Conservation (phyloP, 2,329 filamentous ascomycete genomes). For the Phaeosphaeriaceae sp. region DNA sequence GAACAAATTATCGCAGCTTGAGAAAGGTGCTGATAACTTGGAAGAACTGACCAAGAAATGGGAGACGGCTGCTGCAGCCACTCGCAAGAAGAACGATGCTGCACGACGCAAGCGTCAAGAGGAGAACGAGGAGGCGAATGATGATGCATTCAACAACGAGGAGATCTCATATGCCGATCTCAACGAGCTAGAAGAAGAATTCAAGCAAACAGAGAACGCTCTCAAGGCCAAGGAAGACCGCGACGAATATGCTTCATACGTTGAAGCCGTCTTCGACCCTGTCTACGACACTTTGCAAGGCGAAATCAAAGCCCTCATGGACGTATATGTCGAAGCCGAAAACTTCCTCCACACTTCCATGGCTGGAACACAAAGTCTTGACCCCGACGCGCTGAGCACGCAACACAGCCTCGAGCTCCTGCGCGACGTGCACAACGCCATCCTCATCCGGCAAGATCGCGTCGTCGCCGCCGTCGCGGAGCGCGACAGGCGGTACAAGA, state of each 20-base stretch:
- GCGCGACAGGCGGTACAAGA: slow-evolving; percentile 62
- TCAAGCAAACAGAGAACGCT: slow-evolving; percentile 60
- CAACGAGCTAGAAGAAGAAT: slow-evolving; percentile 61
- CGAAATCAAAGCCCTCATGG: slow-evolving; percentile 58
- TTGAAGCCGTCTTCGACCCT: slow-evolving; percentile 58
- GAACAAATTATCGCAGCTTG: slow-evolving; percentile 18
- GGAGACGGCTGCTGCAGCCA: slow-evolving; percentile 55
- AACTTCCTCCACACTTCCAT: slow-evolving; percentile 32
- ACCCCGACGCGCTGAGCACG: slow-evolving; percentile 24
- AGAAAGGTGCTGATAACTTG: slow-evolving; percentile 26
- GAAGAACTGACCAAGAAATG: slow-evolving; percentile 45
- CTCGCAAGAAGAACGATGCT: slow-evolving; percentile 55
- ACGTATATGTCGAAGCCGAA: slow-evolving; percentile 51
- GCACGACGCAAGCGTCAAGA: slow-evolving; percentile 59
- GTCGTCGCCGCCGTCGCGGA: slow-evolving; percentile 59
- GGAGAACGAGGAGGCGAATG: slow-evolving; percentile 60
- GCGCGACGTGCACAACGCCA: slow-evolving; percentile 52
- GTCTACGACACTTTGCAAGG: slow-evolving; percentile 57
- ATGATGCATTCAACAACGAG: slow-evolving; percentile 62
- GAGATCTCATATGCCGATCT: slow-evolving; percentile 66
- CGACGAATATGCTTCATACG: slow-evolving; percentile 59
- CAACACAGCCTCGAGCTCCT: slow-evolving; percentile 44
- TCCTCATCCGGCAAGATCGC: slow-evolving; percentile 59
- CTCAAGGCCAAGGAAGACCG: slow-evolving; percentile 61
- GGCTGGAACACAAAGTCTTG: slow-evolving; percentile 28